Conservation (phyloP, 129 eudicot species). For the Tagetes erecta region DNA sequence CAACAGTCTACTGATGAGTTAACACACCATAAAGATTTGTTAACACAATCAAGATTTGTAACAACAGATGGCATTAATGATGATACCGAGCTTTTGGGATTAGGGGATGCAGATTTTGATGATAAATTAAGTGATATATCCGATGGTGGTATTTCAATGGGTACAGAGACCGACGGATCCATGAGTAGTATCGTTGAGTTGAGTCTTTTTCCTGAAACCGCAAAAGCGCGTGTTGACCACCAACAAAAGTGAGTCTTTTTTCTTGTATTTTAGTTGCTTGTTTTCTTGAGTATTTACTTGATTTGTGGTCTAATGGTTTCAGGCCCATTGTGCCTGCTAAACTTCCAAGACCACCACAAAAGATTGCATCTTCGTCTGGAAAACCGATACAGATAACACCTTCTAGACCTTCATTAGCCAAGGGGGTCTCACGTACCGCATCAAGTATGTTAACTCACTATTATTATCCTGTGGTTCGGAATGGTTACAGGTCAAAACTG, state of each 20-base stretch:
- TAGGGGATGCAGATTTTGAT: slow-evolving; percentile 73
- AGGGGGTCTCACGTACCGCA: slow-evolving; percentile 45
- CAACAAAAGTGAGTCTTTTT: slow-evolving; percentile 51
- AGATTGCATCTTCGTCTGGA: slow-evolving; percentile 46
- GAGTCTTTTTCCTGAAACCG: slow-evolving; percentile 64
- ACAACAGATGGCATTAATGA: slow-evolving; percentile 32
- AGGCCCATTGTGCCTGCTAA: slow-evolving; percentile 51
- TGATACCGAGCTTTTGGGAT: slow-evolving; percentile 70
- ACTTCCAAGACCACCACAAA: slow-evolving; percentile 60
- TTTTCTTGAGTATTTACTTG: not conserved
- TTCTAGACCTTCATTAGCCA: slow-evolving; percentile 52
- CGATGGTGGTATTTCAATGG: slow-evolving; percentile 85
- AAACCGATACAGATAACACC: slow-evolving; percentile 44
- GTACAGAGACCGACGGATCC: slow-evolving; percentile 88
- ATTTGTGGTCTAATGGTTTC: slow-evolving; percentile 29
- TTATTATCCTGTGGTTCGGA: not conserved
- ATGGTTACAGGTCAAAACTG: slow-evolving; percentile 11
- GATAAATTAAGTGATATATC: slow-evolving; percentile 90
- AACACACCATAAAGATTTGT: slow-evolving; percentile 51
- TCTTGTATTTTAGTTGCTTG: not conserved
- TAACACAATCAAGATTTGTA: slow-evolving; percentile 46
- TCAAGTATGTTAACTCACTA: slow-evolving; percentile 49
- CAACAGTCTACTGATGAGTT: slow-evolving; percentile 48
- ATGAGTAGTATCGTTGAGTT: slow-evolving; percentile 62
- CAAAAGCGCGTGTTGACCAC: slow-evolving; percentile 46